Conservation (phyloP, 768 basidiomycete genomes). For the Coprinopsis sp. region DNA sequence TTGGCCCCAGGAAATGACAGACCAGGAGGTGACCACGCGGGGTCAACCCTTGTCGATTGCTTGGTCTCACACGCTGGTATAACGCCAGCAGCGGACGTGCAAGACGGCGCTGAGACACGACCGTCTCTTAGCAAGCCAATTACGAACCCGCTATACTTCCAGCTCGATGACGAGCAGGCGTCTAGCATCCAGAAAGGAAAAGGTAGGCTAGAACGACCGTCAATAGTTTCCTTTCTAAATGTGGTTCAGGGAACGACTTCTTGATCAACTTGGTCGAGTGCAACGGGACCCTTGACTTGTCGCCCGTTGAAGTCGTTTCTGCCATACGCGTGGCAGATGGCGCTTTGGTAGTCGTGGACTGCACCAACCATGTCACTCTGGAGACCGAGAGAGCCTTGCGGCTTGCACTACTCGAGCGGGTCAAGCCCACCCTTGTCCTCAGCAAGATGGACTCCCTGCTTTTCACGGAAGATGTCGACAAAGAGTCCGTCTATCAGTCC, state of each 20-base stretch:
- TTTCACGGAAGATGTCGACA: constrained; percentile 94
- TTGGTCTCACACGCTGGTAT: constrained; percentile 99
- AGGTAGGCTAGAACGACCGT: constrained; percentile 44
- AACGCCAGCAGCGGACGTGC: constrained; percentile 93
- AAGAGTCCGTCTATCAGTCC: constrained; percentile 96
- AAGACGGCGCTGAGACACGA: constrained; percentile 97
- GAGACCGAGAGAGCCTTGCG: constrained; percentile 99
- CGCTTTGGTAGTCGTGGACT: constrained; percentile 99
- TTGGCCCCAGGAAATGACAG: no score
- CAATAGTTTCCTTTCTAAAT: constrained; percentile 1
- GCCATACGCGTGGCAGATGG: constrained; percentile 99
- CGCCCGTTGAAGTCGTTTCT: constrained; percentile 98
- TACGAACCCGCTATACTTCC: constrained; percentile 99
- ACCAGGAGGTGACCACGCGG: constrained; percentile 99
- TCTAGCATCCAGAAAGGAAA: constrained; percentile 88
- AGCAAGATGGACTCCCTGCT: constrained; percentile 99
- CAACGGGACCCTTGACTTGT: constrained; percentile 99
- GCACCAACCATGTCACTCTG: constrained; percentile 98
- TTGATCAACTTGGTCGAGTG: constrained; percentile 99
- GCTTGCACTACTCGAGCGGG: constrained; percentile 94
- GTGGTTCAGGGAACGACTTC: constrained; percentile 77
- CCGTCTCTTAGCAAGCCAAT: constrained; percentile 99
- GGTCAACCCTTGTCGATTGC: constrained; percentile 98
- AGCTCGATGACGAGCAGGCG: constrained; percentile 87
- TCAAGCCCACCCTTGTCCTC: constrained; percentile 98